A percentile compares a stretch with the other conserved stretches of the same genome.
phyloP scores from a whole-genome alignment of 495 filamentous ascomycete species.

The Xylaria scruposa region DNA sequence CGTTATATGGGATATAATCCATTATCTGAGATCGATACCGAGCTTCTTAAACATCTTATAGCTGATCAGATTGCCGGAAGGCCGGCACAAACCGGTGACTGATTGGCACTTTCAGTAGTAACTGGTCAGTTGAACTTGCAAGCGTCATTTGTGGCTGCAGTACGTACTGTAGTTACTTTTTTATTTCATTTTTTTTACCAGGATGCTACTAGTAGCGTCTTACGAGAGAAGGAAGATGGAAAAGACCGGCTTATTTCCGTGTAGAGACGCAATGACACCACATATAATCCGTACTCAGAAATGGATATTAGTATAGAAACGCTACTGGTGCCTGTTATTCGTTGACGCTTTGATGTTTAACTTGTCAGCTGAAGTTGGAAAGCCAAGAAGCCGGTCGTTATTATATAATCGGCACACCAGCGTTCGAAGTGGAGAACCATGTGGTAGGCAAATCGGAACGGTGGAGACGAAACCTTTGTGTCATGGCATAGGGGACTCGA shows the following conservation, averaged over 20 bases:
- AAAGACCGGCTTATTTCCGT: slow-evolving; percentile 15
- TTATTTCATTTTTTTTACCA: background rate
- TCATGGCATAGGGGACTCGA: background rate
- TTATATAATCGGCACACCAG: slow-evolving; percentile 10
- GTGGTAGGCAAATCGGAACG: slow-evolving; percentile 9
- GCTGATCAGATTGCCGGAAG: background rate
- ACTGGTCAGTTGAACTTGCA: background rate
- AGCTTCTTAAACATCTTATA: background rate
- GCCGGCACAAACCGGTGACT: background rate
- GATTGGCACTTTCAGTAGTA: background rate
- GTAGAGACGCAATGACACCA: background rate
- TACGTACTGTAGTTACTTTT: background rate
- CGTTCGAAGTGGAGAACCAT: slow-evolving; percentile 4
- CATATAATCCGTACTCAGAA: background rate
- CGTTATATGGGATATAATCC: background rate
- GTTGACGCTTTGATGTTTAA: background rate
- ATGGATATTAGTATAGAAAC: background rate
- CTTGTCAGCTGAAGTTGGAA: slow-evolving; percentile 11
- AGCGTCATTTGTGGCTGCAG: slow-evolving; percentile 13
- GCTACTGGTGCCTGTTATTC: background rate
- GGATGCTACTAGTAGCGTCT: background rate
- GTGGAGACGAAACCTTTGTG: background rate
- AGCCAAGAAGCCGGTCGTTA: slow-evolving; percentile 15
- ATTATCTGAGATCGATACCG: background rate
- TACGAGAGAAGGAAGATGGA: background rate